A percentile compares a stretch with the other conserved stretches of the same genome.
phyloP scores from a whole-genome alignment of 2,329 filamentous ascomycete species.

The Diaporthe destruens region DNA sequence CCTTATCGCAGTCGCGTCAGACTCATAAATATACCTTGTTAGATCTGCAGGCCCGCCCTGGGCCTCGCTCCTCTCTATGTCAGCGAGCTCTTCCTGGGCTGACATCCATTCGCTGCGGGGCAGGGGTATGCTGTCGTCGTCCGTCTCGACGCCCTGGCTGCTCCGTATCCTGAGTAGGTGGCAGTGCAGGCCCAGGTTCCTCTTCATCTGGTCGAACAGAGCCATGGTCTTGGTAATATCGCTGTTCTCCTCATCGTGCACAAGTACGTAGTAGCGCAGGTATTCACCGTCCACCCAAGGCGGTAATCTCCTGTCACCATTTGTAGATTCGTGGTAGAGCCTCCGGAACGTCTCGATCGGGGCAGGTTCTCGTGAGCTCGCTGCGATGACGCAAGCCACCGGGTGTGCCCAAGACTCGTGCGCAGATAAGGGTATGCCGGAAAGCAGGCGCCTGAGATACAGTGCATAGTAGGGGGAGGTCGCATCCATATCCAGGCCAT shows the following conservation, averaged over 20 bases:
- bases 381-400: constrained; percentile 93
- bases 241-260: constrained; percentile 96
- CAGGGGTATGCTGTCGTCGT: constrained; percentile 88
- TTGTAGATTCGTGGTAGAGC: constrained; percentile 87
- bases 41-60: constrained; percentile 79
- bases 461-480: constrained; percentile 86
- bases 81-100: constrained; percentile 83
- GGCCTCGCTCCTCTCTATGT: constrained; percentile 76
- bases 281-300: constrained; percentile 93
- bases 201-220: constrained; percentile 98
- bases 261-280: constrained; percentile 93
- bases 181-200: constrained; percentile 96
- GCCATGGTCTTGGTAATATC: constrained; percentile 91
- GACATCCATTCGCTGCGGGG: constrained; percentile 91
- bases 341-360: constrained; percentile 90
- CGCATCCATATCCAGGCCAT: constrained; percentile 60
- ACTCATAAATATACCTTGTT: constrained; percentile 87
- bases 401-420: constrained; percentile 97
- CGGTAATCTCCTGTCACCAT: constrained; percentile 79
- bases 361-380: constrained; percentile 86
- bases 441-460: constrained; percentile 86
- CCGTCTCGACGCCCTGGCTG: constrained; percentile 85
- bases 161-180: constrained; percentile 89
- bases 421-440: constrained; percentile 80
- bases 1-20: constrained; percentile 87